Evolutionary conservation across 305 asterid species (phyloP).

Genomic region (Fraxinus paxiana): DNA sequence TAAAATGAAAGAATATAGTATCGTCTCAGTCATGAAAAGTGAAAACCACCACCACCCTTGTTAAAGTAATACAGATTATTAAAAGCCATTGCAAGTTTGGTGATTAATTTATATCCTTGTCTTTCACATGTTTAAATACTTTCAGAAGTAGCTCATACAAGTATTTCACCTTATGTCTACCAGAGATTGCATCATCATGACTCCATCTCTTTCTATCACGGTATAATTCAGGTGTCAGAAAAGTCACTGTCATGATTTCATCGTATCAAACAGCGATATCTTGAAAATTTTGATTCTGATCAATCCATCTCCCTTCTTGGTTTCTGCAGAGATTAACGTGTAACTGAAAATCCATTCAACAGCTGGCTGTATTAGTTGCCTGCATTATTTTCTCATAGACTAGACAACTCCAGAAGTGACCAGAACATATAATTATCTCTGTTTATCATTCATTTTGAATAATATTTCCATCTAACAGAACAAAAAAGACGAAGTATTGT

Average conservation of each 20-base stretch:
- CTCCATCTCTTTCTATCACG: not conserved
- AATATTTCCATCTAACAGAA: not conserved
- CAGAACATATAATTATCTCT: not conserved
- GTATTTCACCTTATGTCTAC: not conserved
- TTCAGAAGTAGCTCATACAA: not conserved
- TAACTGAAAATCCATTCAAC: not conserved
- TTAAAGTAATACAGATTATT: not conserved
- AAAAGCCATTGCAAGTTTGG: not conserved
- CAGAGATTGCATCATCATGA: not conserved
- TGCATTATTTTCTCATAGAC: not conserved
- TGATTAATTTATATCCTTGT: not conserved
- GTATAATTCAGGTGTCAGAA: not conserved
- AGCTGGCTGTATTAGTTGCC: not conserved
- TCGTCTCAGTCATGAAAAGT: not conserved
- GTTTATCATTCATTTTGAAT: not conserved
- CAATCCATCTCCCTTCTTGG: not conserved
- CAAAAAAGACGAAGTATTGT: not conserved
- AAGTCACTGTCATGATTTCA: not conserved
- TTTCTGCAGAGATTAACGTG: not conserved
- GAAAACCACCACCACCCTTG: not conserved
- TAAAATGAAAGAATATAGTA: not conserved
- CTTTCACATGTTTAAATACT: not conserved
- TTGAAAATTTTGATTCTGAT: not conserved
- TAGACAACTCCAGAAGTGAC: not conserved
- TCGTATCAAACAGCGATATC: not conserved